Base-by-base conservation (phyloP, 2,329 filamentous ascomycete species). In the Fusarium tupiense region DNA sequence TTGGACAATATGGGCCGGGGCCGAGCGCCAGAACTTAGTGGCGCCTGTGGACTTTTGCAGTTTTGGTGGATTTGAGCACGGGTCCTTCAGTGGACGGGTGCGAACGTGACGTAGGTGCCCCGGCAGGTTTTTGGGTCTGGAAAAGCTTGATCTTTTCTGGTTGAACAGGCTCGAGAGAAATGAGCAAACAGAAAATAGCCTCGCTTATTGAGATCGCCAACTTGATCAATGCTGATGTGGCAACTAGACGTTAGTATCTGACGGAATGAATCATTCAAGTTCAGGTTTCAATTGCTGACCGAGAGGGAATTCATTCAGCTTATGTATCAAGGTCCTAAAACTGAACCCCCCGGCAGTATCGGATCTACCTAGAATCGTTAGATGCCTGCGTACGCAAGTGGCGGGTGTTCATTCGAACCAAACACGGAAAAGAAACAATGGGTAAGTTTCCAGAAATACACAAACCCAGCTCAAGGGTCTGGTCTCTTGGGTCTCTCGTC, bases 361-460 rank as follows among this genome's bases (percentile, higher is more conserved):
- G 73, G 73, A 71, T 40, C 71, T 68, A 61, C 61, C 57, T 50
- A 43, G 49, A 59, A 69, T 68, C 60, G 67, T 54, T 70, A 65
- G 60, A 61, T 50, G 47, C 46, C 54, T 72, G 62, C 72, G 67
- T 71, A 74, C 64, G 75, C 71, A 73, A 63, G 71, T 77, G 75
- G 75, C 75, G 73, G 68, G 59, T 69, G 33, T 46, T 50, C 24
- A 31, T 52, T 40, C 38, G 37, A 49, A 52, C 58, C 49, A 56
- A 38, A 35, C 44, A 41, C 38, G 52, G 41, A 63, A 52, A 60
- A 47, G 26, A 57, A 57, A 24, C 26, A 50, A 38, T 47, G 44
- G 37, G 44, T 26, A 50, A 57, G 52, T 44, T 49, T 58, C 72
- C 64, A 77, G 69, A 77, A 76, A 72, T 76, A 76, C 67, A 72